Base-by-base conservation (phyloP, 495 filamentous ascomycete species). In the Trichoderma erinaceum region DNA sequence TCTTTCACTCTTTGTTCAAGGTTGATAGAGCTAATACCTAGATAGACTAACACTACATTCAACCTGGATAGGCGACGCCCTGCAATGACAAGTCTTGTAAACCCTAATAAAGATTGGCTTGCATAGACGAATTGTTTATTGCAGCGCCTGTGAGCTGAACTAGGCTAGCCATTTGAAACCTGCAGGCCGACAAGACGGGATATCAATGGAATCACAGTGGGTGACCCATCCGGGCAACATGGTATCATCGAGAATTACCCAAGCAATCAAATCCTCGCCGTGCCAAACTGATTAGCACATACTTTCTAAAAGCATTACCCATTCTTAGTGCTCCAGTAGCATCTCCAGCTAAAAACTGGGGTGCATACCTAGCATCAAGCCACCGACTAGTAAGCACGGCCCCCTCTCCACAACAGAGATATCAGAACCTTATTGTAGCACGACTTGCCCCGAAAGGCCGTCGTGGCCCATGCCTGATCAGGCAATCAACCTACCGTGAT, bases 341-440 rank as follows among this genome's bases (percentile, higher is more conserved):
- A 38, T 38, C 35, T 46, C 18, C 43, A 56, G 21, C 50, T 32
- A 61, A 29, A 61, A 61, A 18, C 56, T 61, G 56, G 56, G 56
- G 56, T 61, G 11, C 25, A 29, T 38, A 38, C 35, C 35, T 61
- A 25, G 23, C 25, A 61, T 32, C 56, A 61, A 61, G 56, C 56
- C 56, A 32, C 56, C 27, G 25, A 25, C 27, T 12, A 13, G 11
- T 32, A 32, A 21, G 16, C 11, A 21, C 12, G 56, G n/a, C 3
- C 10, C 13, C 52, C 13, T 52, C 48, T 52, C 48, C 48, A 23
- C 48, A 52, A n/a, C 48, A 21, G n/a, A 23, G 56, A 32, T 32
- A 29, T 32, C 56, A 61, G 56, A 32, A 61, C 12, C 25, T 61
- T 61, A 61, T 12, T 29, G 25, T 21, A 32, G 21, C n/a, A 21